Evolutionary conservation across 2,329 filamentous ascomycete species (phyloP).

Genomic region (Penicillium crustosum): DNA sequence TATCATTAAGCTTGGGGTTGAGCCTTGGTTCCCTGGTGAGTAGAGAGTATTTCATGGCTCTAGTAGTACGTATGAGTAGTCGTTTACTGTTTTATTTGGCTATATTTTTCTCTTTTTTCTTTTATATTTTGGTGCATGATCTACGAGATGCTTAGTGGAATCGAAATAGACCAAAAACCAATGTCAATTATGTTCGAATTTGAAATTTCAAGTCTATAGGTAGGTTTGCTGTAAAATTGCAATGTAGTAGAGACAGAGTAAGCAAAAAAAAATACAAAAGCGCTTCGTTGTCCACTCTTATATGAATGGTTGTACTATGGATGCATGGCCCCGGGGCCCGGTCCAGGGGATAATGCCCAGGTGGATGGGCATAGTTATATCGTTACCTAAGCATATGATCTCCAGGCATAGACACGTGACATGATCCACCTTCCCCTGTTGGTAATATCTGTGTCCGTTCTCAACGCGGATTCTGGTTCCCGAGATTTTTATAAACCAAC

Average conservation of each 20-base stretch:
- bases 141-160: too few relatives aligned
- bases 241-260: too few relatives aligned
- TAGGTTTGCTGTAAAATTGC: background rate
- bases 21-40: slow-evolving; percentile 5
- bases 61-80: background rate
- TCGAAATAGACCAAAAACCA: background rate
- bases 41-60: background rate
- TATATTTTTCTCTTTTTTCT: background rate
- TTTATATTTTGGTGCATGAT: background rate
- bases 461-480: background rate
- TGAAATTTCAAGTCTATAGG: background rate
- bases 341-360: too few relatives aligned
- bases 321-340: too few relatives aligned
- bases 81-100: background rate
- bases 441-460: background rate
- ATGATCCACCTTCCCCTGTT: too few relatives aligned
- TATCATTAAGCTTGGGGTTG: background rate
- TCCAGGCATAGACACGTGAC: too few relatives aligned
- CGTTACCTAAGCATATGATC: too few relatives aligned
- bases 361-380: too few relatives aligned
- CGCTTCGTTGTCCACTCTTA: too few relatives aligned
- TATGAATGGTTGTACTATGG: too few relatives aligned
- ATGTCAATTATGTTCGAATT: background rate
- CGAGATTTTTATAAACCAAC: too few relatives aligned
- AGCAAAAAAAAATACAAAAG: too few relatives aligned